Percentiles rank a stretch among this genome's conserved stretches.
phyloP scores from a whole-genome alignment of 257 asterid species.

The Solanum peruvianum region DNA sequence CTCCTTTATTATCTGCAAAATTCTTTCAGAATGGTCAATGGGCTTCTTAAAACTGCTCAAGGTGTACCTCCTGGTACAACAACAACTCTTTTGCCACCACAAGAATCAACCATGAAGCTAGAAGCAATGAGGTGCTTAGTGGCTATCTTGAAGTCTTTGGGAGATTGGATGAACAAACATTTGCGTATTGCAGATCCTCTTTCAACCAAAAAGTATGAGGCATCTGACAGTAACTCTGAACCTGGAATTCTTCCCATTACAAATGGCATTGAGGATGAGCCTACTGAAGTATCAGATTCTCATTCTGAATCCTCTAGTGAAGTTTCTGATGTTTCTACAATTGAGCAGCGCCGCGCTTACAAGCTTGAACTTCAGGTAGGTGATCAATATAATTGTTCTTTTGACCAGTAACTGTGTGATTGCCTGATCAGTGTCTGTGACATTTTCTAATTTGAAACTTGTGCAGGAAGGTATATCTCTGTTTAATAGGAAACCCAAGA shows the following conservation, averaged over 20 bases:
- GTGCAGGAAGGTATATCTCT: constrained; percentile 99
- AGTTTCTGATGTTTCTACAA: constrained; percentile 73
- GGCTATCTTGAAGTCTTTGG: constrained; percentile 80
- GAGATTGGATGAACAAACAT: constrained; percentile 98
- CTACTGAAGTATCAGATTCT: constrained; percentile 65
- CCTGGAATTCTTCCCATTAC: constrained; percentile 40
- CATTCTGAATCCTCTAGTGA: constrained; percentile 85
- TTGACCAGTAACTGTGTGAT: constrained; percentile 1
- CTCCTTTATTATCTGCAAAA: neutral
- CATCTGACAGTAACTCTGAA: constrained; percentile 51
- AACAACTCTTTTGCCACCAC: constrained; percentile 77
- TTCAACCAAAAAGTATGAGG: constrained; percentile 50
- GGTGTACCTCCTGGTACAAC: constrained; percentile 90
- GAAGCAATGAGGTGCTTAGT: constrained; percentile 96
- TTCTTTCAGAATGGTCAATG: constrained; percentile 84
- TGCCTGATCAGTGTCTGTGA: neutral
- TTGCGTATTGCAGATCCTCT: constrained; percentile 78
- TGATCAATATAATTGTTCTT: constrained; percentile 7
- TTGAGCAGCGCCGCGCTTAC: constrained; percentile 98
- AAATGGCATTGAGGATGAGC: constrained; percentile 71
- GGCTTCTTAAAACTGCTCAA: constrained; percentile 98
- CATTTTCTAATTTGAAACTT: constrained; percentile 16
- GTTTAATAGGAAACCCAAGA: constrained; percentile 94
- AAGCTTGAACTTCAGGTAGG: constrained; percentile 97
- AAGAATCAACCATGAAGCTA: constrained; percentile 74